Conservation (phyloP, 2,329 filamentous ascomycete species). For the Calonectria pauciramosa region DNA sequence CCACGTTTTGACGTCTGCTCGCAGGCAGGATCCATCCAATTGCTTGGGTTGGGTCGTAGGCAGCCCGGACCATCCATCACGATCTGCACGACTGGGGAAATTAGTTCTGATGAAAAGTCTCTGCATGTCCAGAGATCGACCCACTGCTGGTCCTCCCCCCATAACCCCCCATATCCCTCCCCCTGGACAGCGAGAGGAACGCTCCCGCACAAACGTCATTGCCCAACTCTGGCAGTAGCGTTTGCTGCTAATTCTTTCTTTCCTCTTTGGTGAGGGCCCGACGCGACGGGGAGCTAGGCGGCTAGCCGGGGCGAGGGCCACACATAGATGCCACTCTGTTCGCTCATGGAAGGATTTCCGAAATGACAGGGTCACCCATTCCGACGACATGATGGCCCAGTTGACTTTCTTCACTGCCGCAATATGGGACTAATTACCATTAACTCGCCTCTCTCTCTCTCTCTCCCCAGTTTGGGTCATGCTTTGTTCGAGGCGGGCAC, state of each 20-base stretch:
- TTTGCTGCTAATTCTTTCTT: not conserved
- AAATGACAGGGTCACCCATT: slow-evolving; percentile 43
- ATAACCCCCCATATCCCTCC: too few relatives aligned
- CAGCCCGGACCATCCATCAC: not conserved
- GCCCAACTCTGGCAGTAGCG: not conserved
- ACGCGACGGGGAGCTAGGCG: not conserved
- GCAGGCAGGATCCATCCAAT: not conserved
- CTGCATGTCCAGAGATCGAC: not conserved
- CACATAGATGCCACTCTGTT: not conserved
- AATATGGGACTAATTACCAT: not conserved
- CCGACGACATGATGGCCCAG: slow-evolving; percentile 40
- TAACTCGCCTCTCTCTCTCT: not conserved
- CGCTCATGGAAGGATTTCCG: slow-evolving; percentile 19
- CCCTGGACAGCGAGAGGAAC: too few relatives aligned
- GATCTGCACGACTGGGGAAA: slow-evolving; percentile 26
- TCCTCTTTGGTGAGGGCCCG: not conserved
- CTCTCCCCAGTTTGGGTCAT: not conserved
- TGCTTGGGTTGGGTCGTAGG: not conserved
- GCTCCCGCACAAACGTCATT: not conserved
- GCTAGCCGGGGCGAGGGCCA: not conserved
- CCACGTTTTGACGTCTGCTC: not conserved
- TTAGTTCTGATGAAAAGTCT: slow-evolving; percentile 11
- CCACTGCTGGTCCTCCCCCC: not conserved
- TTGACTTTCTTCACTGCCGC: not conserved
- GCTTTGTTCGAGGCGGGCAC: slow-evolving; percentile 1